Evolutionary conservation across 2,329 filamentous ascomycete species (phyloP).

Genomic region (Amphichorda felina): DNA sequence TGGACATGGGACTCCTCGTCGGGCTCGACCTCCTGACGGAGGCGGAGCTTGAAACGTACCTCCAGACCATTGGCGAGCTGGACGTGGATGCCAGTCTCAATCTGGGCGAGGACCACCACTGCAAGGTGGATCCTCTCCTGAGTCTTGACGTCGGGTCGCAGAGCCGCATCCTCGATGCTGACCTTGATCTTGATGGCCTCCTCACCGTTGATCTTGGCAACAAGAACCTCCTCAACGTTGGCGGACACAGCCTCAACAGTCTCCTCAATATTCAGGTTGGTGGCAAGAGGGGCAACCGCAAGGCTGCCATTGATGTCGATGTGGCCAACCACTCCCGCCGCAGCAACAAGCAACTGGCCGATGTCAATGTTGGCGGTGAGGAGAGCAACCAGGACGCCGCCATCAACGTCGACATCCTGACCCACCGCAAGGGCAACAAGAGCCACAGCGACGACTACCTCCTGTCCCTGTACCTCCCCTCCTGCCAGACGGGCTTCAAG

Average conservation of each 20-base stretch:
- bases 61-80: slow-evolving; percentile 7
- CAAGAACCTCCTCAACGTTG: neutral
- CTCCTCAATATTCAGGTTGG: slow-evolving; percentile 7
- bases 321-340: slow-evolving; percentile 3
- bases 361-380: neutral
- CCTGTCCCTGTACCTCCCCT: slow-evolving; percentile 12
- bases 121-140: slow-evolving; percentile 6
- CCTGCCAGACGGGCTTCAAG: slow-evolving; percentile 13
- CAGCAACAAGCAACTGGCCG: slow-evolving; percentile 1
- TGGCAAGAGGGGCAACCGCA: slow-evolving; percentile 6
- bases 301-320: slow-evolving; percentile 6
- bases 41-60: slow-evolving; percentile 11
- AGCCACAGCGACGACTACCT: slow-evolving; percentile 1
- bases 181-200: slow-evolving; percentile 5
- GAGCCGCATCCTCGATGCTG: slow-evolving; percentile 6
- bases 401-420: slow-evolving; percentile 4
- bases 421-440: slow-evolving; percentile 1
- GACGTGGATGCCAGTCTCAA: slow-evolving; percentile 4
- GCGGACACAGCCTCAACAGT: slow-evolving; percentile 2
- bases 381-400: neutral
- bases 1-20: slow-evolving; percentile 10
- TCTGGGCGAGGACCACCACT: slow-evolving; percentile 3
- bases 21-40: slow-evolving; percentile 9
- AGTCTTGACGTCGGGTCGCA: slow-evolving; percentile 5
- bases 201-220: slow-evolving; percentile 3